Conservation (phyloP, 163 green algal genomes). For the Chlorella variabilis region DNA sequence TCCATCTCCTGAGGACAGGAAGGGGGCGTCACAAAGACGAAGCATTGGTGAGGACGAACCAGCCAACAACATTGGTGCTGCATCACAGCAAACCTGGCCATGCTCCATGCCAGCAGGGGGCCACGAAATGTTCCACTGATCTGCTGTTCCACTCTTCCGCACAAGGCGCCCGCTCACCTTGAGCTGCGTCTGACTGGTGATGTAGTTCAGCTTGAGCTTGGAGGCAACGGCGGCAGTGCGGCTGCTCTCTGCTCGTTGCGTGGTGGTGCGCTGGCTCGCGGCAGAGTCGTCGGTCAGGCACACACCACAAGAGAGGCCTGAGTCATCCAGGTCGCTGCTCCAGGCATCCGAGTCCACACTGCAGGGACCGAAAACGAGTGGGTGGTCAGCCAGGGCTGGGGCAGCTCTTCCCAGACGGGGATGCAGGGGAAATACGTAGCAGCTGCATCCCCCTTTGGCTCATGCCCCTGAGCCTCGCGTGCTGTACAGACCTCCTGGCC, state of each 20-base stretch:
- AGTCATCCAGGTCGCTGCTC: constrained; percentile 4
- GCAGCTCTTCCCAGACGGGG: too few species aligned
- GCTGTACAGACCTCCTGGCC: too few species aligned
- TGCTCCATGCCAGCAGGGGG: too few species aligned
- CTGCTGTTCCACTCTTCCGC: too few species aligned
- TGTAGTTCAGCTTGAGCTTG: constrained; percentile 17
- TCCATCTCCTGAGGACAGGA: constrained; percentile 14
- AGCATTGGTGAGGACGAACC: too few species aligned
- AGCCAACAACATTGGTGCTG: too few species aligned
- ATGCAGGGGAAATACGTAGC: too few species aligned
- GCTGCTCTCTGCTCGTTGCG: not conserved
- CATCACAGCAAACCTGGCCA: too few species aligned
- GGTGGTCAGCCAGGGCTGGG: not conserved
- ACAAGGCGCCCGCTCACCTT: constrained; percentile 10
- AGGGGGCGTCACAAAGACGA: not conserved
- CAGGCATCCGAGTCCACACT: constrained; percentile 12
- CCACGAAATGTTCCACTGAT: too few species aligned
- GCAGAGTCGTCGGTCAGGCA: constrained; percentile 21
- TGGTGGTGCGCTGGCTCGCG: not conserved
- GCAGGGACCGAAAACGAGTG: not conserved
- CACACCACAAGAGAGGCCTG: not conserved
- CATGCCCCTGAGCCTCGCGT: too few species aligned
- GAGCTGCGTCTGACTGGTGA: constrained; percentile 29
- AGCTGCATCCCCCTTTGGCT: too few species aligned
- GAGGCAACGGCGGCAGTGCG: not conserved